Evolutionary conservation across 202 grass and related monocot species (phyloP), one percentile per base, ranked within the genome.

Genomic region (Zoysia matrella): DNA sequence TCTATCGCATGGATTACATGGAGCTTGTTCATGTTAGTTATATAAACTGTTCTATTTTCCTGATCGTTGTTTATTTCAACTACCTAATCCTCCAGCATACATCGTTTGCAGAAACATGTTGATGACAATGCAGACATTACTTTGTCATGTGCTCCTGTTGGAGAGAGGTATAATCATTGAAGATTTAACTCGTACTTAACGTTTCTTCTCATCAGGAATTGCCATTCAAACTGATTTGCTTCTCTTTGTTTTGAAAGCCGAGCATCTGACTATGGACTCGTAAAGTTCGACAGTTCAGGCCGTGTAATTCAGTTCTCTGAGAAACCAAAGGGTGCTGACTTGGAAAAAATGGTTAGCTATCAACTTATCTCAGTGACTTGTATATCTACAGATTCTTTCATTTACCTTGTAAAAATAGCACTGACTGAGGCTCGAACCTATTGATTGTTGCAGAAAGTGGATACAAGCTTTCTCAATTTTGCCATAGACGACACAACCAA

Each of bases 51-150:
- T 62, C 60, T 36, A 11, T 8, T 39, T 2, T 39, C 60, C 8
- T 62, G 1, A 2, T 62, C 60, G 1, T 39, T 30, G 22, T 30
- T 30, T 30, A 30, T 30, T 30, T 30, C 22, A 62, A 62, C 60
- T 36, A 22, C 3, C 60, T 62, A 11, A 62, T 81, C 63, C 43
- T 86, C 2, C 80, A 18, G 18, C 70, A 74, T 70, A 4, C 44
- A 81, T 60, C 51, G 60, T 69, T 75, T 85, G 65, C 81, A 97
- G 94, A 88, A 86, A 64, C 94, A 97, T 86, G 84, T 97, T 3
- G 82, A 97, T 71, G 83, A 73, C 66, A 72, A 80, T 88, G 94
- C 94, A 53, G 91, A 97, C 40, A 93, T 97, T 63, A 83, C 84
- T 49, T 45, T 97, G 45, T 79, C 91, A 47, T 97, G 91, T 77